A percentile compares a stretch with the other conserved stretches of the same genome.
These are phyloP conservation scores for Handroanthus guayacan DNA, from an alignment of 257 asterid species.

Conservation along the genomic window DNA sequence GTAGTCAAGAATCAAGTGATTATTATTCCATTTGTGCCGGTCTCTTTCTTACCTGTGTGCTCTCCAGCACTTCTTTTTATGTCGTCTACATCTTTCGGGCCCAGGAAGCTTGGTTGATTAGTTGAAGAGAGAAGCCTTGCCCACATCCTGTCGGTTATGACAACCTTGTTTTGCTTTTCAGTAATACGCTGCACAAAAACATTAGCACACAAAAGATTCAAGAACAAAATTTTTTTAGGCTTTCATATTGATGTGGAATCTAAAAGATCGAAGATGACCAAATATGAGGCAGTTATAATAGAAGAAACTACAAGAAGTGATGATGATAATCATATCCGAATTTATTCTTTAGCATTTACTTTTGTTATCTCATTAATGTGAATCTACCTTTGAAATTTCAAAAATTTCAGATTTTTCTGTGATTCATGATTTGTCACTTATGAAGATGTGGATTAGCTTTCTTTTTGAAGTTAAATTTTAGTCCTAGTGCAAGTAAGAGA, in stretches of 20 bases:
- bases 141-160: constrained; percentile 83
- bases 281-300: not conserved
- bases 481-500: not conserved
- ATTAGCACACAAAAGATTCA: not conserved
- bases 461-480: not conserved
- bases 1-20: constrained; percentile 34
- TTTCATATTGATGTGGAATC: not conserved
- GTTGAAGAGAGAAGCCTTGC: constrained; percentile 84
- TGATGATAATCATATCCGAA: not conserved
- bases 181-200: constrained; percentile 59
- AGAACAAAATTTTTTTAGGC: constrained; percentile 21
- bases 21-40: constrained; percentile 29
- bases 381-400: not conserved
- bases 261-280: not conserved
- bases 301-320: not conserved
- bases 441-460: no score
- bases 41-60: constrained; percentile 45
- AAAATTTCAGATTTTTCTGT: not conserved
- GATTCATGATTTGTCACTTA: not conserved
- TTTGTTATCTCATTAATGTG: not conserved
- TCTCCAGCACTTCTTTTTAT: constrained; percentile 21
- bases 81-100: constrained; percentile 40
- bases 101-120: constrained; percentile 73
- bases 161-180: constrained; percentile 70
- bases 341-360: constrained; percentile 19